phyloP scores from a whole-genome alignment of 345 rosid species.

The Euphorbia pulcherrima region DNA sequence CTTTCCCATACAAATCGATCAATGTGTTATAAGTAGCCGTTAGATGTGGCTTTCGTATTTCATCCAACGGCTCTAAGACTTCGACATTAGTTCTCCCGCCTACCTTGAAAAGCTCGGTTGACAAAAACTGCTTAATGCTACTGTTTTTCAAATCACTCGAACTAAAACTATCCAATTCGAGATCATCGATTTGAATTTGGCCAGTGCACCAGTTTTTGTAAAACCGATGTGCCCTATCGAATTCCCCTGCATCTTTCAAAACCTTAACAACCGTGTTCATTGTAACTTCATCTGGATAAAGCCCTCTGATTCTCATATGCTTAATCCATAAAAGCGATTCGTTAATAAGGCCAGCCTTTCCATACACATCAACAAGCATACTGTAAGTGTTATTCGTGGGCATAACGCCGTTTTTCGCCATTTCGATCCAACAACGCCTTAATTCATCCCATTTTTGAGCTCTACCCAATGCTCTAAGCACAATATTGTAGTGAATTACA shows the following conservation, averaged over 20 bases:
- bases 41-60: constrained; percentile 48
- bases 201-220: constrained; percentile 78
- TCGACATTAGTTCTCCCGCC: constrained; percentile 54
- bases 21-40: constrained; percentile 73
- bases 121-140: constrained; percentile 71
- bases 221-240: constrained; percentile 69
- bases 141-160: constrained; percentile 34
- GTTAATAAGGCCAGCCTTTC: constrained; percentile 71
- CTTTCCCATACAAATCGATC: constrained; percentile 91
- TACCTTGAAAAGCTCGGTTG: constrained; percentile 68
- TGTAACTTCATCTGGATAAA: constrained; percentile 75
- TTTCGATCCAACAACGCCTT: constrained; percentile 75
- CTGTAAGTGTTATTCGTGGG: constrained; percentile 75
- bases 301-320: constrained; percentile 69
- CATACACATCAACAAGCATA: constrained; percentile 88
- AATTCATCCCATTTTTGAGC: constrained; percentile 85
- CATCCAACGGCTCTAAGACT: constrained; percentile 25
- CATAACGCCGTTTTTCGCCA: constrained; percentile 65
- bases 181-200: constrained; percentile 53
- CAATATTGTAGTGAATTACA: constrained; percentile 78
- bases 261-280: constrained; percentile 75
- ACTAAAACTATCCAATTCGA: constrained; percentile 54
- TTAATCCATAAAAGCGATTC: constrained; percentile 87
- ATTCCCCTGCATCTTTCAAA: constrained; percentile 69
- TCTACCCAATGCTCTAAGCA: constrained; percentile 71